Evolutionary conservation across 805 yeast genomes (phyloP).

Genomic region (Ogataea paradorogensis): DNA sequence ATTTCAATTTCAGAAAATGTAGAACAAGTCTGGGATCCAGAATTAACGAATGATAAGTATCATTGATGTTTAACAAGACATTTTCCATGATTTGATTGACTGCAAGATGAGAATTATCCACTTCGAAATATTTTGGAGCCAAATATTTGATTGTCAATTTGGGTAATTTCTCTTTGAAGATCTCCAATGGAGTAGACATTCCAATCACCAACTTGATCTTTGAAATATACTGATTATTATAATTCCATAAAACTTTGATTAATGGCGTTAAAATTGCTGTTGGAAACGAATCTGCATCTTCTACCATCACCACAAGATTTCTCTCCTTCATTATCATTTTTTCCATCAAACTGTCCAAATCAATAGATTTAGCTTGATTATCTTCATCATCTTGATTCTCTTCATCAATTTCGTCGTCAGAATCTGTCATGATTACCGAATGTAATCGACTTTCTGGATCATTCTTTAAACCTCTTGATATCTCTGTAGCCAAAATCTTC

Average conservation of each 20-base stretch:
- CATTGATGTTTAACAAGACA: constrained; percentile 31
- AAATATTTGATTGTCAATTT: constrained; percentile 22
- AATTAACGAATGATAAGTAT: constrained; percentile 32
- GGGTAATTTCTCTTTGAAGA: constrained; percentile 35
- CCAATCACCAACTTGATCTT: constrained; percentile 30
- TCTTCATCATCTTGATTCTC: constrained; percentile 14
- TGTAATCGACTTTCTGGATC: constrained; percentile 5
- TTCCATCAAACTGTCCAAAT: constrained; percentile 18
- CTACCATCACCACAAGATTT: constrained; percentile 29
- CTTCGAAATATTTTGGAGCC: constrained; percentile 25
- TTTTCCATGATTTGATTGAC: constrained; percentile 32
- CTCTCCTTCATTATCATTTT: constrained; percentile 12
- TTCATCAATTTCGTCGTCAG: constrained; percentile 9
- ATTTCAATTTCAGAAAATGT: constrained; percentile 25
- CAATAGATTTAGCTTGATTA: constrained; percentile 6
- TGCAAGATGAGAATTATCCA: constrained; percentile 32
- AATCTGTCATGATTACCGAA: constrained; percentile 9
- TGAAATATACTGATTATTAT: constrained; percentile 13
- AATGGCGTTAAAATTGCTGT: constrained; percentile 24
- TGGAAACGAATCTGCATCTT: constrained; percentile 36
- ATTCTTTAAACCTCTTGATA: constrained; percentile 11
- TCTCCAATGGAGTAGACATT: constrained; percentile 33
- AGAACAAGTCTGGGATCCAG: constrained; percentile 32
- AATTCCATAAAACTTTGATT: constrained; percentile 25
- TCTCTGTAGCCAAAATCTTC: constrained; percentile 33